Conservation (phyloP, 164 flowering plant species). For the Sextonia rubra region DNA sequence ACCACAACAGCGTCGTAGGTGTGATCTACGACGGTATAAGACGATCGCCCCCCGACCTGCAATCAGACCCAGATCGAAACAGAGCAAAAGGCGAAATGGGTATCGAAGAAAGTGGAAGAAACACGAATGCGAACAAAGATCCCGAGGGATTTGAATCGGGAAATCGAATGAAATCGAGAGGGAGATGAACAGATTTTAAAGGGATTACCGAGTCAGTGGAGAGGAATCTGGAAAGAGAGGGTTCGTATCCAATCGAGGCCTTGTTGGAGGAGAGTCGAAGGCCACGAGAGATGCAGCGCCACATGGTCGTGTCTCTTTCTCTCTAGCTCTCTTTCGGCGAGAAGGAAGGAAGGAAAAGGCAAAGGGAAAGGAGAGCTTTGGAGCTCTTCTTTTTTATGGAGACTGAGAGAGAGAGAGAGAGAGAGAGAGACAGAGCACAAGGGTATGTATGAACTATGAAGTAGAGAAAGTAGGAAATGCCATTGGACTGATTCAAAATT, state of each 20-base stretch:
- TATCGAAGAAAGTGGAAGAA: too few species aligned
- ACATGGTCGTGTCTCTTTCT: slow-evolving; percentile 39
- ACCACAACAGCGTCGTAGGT: slow-evolving; percentile 91
- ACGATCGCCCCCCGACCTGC: slow-evolving; percentile 36
- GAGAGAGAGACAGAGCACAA: background rate
- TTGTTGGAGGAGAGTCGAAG: slow-evolving; percentile 30
- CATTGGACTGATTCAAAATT: too few species aligned
- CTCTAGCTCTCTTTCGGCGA: background rate
- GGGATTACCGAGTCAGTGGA: slow-evolving; percentile 35
- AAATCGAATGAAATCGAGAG: background rate
- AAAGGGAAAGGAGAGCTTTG: background rate
- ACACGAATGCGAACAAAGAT: too few species aligned
- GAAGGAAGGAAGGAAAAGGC: background rate
- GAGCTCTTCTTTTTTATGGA: background rate
- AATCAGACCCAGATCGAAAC: background rate
- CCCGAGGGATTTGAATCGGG: background rate
- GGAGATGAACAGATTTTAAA: background rate
- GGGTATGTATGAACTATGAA: background rate
- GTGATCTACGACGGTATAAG: slow-evolving; percentile 82
- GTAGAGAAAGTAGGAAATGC: background rate
- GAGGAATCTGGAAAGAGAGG: slow-evolving; percentile 43
- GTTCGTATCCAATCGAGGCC: slow-evolving; percentile 28
- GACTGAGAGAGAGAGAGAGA: background rate
- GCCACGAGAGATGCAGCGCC: slow-evolving; percentile 73
- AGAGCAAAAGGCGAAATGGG: background rate